These are phyloP conservation scores for Margaritispora aquatica DNA, from an alignment of 495 filamentous ascomycete genomes.

Conservation along the genomic window DNA sequence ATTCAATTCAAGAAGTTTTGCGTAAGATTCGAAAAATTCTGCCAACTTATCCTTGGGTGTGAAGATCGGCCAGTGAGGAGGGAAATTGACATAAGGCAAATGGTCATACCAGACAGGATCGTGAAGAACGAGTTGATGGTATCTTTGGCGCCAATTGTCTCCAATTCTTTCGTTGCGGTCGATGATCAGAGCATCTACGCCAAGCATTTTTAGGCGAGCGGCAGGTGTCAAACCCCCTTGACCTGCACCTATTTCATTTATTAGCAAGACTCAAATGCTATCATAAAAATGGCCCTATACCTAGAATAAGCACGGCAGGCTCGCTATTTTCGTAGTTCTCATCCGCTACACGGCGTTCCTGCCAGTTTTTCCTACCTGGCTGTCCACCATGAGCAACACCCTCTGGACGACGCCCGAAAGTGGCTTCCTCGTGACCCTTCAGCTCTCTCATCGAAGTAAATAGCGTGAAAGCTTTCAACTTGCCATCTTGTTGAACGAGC, in stretches of 20 bases:
- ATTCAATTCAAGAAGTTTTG: slow-evolving; percentile 56
- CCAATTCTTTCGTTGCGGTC: slow-evolving; percentile 57
- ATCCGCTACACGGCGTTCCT: slow-evolving; percentile 43
- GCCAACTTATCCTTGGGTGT: slow-evolving; percentile 67
- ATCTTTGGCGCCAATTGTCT: slow-evolving; percentile 60
- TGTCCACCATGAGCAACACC: slow-evolving; percentile 32
- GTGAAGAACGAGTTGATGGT: slow-evolving; percentile 46
- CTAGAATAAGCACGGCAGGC: slow-evolving; percentile 53
- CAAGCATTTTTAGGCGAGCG: slow-evolving; percentile 57
- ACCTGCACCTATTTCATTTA: slow-evolving; percentile 20
- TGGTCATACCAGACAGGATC: slow-evolving; percentile 63
- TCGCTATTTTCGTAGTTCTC: slow-evolving; percentile 45
- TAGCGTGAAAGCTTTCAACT: slow-evolving; percentile 50
- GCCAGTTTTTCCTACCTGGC: slow-evolving; percentile 43
- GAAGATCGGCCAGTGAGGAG: slow-evolving; percentile 52
- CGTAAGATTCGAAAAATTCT: slow-evolving; percentile 64
- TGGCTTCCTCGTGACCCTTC: slow-evolving; percentile 41
- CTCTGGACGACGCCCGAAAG: slow-evolving; percentile 35
- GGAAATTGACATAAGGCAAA: slow-evolving; percentile 59
- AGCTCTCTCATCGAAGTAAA: slow-evolving; percentile 48
- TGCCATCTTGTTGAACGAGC: slow-evolving; percentile 35
- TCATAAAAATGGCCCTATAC: slow-evolving; percentile 22
- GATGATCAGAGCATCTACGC: slow-evolving; percentile 48
- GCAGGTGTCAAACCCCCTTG: slow-evolving; percentile 46
- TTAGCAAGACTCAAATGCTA: neutral